A percentile compares a stretch with the other conserved stretches of the same genome.
Evolutionary conservation across 345 rosid species (phyloP).

Genomic region (Arabidopsis arenosa): DNA sequence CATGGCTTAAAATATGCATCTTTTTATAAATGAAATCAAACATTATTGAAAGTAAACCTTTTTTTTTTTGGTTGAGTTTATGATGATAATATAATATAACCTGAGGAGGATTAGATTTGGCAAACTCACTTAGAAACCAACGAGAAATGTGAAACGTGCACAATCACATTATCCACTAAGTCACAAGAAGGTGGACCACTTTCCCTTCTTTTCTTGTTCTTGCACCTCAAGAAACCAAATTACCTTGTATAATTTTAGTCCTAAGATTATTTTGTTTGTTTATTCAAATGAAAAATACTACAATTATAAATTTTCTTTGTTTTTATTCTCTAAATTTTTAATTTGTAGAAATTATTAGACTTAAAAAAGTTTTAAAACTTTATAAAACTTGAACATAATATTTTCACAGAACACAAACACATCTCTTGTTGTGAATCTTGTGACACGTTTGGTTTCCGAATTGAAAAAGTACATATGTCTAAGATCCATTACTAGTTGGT

Average conservation of each 20-base stretch:
- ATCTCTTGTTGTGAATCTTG: slow-evolving; percentile 26
- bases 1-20: slow-evolving; percentile 26
- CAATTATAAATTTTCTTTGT: neutral
- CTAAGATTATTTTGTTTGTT: neutral
- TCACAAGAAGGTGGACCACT: slow-evolving; percentile 41
- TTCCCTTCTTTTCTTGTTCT: slow-evolving; percentile 34
- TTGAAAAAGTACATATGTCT: slow-evolving; percentile 19
- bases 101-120: slow-evolving; percentile 12
- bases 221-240: slow-evolving; percentile 40
- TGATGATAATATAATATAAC: slow-evolving; percentile 33
- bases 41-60: neutral
- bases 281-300: neutral
- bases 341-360: neutral
- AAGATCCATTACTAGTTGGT: slow-evolving; percentile 26
- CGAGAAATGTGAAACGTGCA: slow-evolving; percentile 42
- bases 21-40: neutral
- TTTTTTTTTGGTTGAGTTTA: neutral
- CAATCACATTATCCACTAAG: slow-evolving; percentile 46
- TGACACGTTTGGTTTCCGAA: neutral
- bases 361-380: neutral
- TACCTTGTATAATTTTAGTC: neutral
- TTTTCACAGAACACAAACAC: slow-evolving; percentile 7
- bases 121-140: slow-evolving; percentile 33
- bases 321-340: neutral
- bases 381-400: neutral